These are phyloP conservation scores for Ophiostoma pallidulum DNA, from an alignment of 2,329 filamentous ascomycete species.

Conservation along the genomic window DNA sequence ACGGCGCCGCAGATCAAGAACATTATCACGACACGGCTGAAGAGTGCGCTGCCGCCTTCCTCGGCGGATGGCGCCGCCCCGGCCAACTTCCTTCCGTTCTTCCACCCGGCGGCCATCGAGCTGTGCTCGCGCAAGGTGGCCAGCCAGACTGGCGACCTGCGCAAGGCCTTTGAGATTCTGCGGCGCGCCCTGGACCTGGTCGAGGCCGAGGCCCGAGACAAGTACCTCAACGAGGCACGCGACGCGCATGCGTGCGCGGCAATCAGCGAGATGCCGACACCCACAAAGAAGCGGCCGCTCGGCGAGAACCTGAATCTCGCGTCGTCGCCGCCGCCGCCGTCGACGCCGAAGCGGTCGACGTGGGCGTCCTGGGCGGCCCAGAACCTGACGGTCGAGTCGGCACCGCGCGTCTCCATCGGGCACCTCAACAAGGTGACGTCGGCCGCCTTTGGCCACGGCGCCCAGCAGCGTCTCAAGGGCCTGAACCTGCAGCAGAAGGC, in stretches of 20 bases:
- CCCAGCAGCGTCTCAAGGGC: constrained; percentile 70
- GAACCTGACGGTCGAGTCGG: constrained; percentile 62
- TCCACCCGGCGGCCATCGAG: constrained; percentile 88
- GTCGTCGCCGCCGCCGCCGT: constrained; percentile 26
- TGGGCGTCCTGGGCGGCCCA: constrained; percentile 45
- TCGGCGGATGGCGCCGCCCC: background rate
- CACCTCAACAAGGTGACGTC: constrained; percentile 90
- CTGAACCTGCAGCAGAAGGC: constrained; percentile 96
- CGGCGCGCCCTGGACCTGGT: constrained; percentile 81
- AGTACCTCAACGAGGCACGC: constrained; percentile 51
- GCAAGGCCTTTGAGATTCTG: constrained; percentile 92
- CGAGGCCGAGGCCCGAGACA: constrained; percentile 71
- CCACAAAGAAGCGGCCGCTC: constrained; percentile 56
- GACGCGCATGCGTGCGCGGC: background rate
- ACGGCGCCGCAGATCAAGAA: constrained; percentile 76
- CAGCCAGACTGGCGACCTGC: constrained; percentile 84
- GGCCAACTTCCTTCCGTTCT: constrained; percentile 60
- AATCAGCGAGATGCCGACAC: constrained; percentile 1
- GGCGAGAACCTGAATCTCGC: constrained; percentile 73
- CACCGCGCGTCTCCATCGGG: constrained; percentile 78
- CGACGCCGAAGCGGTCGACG: constrained; percentile 2
- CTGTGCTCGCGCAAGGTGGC: constrained; percentile 92
- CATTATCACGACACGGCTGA: constrained; percentile 77
- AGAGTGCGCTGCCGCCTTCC: constrained; percentile 40
- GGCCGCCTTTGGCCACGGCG: constrained; percentile 81